phyloP scores from a whole-genome alignment of 2,329 filamentous ascomycete species.

The Apiospora saccharicola region DNA sequence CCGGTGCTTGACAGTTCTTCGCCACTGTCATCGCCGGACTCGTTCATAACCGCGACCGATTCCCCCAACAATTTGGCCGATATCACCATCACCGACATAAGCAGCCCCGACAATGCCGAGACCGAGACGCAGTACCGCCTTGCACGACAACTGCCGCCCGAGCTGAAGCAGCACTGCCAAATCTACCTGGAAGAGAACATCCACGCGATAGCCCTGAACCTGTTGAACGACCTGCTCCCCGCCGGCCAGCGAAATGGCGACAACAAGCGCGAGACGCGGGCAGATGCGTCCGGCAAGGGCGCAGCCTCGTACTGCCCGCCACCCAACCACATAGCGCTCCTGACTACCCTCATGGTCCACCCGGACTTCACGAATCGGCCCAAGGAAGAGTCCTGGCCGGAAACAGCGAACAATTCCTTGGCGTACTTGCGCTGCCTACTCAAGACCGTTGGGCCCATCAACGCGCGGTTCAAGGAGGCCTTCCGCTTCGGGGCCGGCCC shows the following conservation, averaged over 20 bases:
- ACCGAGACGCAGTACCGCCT: slow-evolving; percentile 55
- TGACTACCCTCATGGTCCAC: slow-evolving; percentile 84
- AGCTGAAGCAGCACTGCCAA: slow-evolving; percentile 70
- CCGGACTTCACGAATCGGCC: slow-evolving; percentile 80
- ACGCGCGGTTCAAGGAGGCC: slow-evolving; percentile 73
- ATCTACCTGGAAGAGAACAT: slow-evolving; percentile 80
- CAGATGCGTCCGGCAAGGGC: not conserved
- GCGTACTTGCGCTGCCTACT: slow-evolving; percentile 75
- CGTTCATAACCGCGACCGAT: slow-evolving; percentile 36
- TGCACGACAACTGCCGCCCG: slow-evolving; percentile 64
- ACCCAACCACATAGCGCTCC: slow-evolving; percentile 75
- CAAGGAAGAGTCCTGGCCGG: slow-evolving; percentile 63
- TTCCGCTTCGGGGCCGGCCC: slow-evolving; percentile 66
- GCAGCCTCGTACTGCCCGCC: slow-evolving; percentile 69
- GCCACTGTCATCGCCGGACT: slow-evolving; percentile 34
- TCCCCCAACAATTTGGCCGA: slow-evolving; percentile 30
- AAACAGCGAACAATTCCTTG: slow-evolving; percentile 72
- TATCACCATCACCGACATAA: slow-evolving; percentile 32
- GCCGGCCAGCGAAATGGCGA: slow-evolving; percentile 25
- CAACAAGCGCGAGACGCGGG: slow-evolving; percentile 2
- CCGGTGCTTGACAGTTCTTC: slow-evolving; percentile 29
- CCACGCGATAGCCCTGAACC: slow-evolving; percentile 65
- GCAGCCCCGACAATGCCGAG: slow-evolving; percentile 32
- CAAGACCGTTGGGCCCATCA: slow-evolving; percentile 70
- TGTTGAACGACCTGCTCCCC: slow-evolving; percentile 69